These are phyloP conservation scores for Thalassiosira mediterranea DNA, from an alignment of 352 stramenopile species.

Conservation along the genomic window DNA sequence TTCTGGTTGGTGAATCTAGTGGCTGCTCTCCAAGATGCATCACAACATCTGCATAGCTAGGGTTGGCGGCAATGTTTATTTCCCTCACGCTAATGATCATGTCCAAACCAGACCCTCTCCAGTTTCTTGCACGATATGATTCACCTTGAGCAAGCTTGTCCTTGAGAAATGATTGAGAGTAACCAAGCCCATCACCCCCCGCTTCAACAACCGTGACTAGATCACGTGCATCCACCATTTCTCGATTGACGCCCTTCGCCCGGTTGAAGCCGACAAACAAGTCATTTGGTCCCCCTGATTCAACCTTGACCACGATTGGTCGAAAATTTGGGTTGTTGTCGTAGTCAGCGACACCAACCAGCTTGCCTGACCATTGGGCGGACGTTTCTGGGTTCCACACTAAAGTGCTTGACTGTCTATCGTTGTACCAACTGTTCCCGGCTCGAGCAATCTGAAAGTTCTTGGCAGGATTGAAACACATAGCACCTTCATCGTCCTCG, in stretches of 20 bases:
- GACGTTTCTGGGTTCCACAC: not conserved
- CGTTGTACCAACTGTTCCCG: slow-evolving; percentile 3
- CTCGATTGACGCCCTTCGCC: slow-evolving; percentile 39
- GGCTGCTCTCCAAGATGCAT: not conserved
- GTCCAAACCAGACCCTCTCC: slow-evolving; percentile 11
- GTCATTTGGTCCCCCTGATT: slow-evolving; percentile 27
- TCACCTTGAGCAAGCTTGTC: slow-evolving; percentile 14
- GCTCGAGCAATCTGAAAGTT: slow-evolving; percentile 44
- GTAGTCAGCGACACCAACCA: slow-evolving; percentile 57
- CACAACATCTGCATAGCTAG: not conserved
- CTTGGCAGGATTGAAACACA: slow-evolving; percentile 59
- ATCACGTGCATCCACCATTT: slow-evolving; percentile 27
- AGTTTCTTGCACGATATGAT: slow-evolving; percentile 5
- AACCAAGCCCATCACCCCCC: slow-evolving; percentile 23
- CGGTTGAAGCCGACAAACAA: slow-evolving; percentile 63
- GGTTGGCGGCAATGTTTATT: slow-evolving; percentile 29
- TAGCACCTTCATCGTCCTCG: slow-evolving; percentile 37
- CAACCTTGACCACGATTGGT: slow-evolving; percentile 46
- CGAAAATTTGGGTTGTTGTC: slow-evolving; percentile 29
- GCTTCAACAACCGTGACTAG: slow-evolving; percentile 22
- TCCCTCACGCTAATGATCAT: slow-evolving; percentile 25
- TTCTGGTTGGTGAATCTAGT: not conserved
- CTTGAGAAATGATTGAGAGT: slow-evolving; percentile 42
- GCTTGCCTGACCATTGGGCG: not conserved
- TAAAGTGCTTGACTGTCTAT: not conserved